A percentile compares a stretch with the other conserved stretches of the same genome.
phyloP scores from a whole-genome alignment of 495 filamentous ascomycete genomes.

The Trichoderma orchidacearum region DNA sequence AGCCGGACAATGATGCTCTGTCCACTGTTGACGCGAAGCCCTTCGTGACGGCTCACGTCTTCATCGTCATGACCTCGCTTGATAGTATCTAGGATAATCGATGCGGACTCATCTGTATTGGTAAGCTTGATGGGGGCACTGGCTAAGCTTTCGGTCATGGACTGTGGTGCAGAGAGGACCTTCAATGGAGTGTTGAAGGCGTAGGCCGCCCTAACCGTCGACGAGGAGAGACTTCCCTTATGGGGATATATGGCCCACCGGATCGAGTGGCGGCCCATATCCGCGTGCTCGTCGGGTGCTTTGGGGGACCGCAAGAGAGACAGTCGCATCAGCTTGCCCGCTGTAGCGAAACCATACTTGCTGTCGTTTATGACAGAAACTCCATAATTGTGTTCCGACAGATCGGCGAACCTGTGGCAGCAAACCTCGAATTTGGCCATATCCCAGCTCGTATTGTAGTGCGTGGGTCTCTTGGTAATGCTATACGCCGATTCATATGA shows the following conservation, averaged over 20 bases:
- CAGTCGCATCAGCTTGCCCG: constrained; percentile 83
- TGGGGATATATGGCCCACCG: constrained; percentile 91
- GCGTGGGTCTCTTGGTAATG: constrained; percentile 74
- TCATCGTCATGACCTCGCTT: constrained; percentile 95
- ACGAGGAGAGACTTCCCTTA: constrained; percentile 48
- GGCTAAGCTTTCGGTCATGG: constrained; percentile 18
- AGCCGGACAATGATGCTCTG: constrained; percentile 68
- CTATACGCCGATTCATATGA: constrained; percentile 96
- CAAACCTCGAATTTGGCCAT: constrained; percentile 99
- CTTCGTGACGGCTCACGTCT: constrained; percentile 62
- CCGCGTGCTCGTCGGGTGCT: constrained; percentile 87
- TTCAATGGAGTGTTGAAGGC: constrained; percentile 81
- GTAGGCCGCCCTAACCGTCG: constrained; percentile 68
- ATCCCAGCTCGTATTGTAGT: constrained; percentile 96
- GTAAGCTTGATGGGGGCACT: constrained; percentile 39
- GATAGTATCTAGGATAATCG: constrained; percentile 66
- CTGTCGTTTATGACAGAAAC: constrained; percentile 90
- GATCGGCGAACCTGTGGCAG: constrained; percentile 94
- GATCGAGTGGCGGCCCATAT: constrained; percentile 86
- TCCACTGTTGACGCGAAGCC: constrained; percentile 49
- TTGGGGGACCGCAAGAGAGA: constrained; percentile 86
- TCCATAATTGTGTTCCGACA: constrained; percentile 84
- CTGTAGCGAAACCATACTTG: constrained; percentile 93
- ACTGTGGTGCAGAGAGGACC: constrained; percentile 21
- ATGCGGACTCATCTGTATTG: constrained; percentile 25